Evolutionary conservation across 1,139 yeast species (phyloP), one percentile per base, ranked within the genome.

Genomic region (Zygosaccharomyces sapae): DNA sequence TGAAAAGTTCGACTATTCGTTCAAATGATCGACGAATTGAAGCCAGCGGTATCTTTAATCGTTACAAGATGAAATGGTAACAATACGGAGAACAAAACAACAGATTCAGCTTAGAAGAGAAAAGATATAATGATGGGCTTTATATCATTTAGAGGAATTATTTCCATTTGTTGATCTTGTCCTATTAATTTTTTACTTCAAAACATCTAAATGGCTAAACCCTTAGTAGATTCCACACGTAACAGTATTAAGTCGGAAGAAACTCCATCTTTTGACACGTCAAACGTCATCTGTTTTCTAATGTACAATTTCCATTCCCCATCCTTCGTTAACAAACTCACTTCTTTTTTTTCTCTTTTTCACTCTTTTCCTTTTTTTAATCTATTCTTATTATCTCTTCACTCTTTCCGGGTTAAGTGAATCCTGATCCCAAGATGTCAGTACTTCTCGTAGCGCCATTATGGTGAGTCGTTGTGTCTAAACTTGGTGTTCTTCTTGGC

Each of bases 401-500:
- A 3, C 34, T 12, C 16, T 6, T 6, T 22, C 7, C 7, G 8
- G 19, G 19, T 44, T 45, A 41, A 34, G 40, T 39, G 24, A 31
- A 44, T 20, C 42, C 39, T 7, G 46, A 40, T 33, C 46, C 44
- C 22, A 49, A 25, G 12, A 49, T 49, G 39, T 49, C 50, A 18
- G 48, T 44, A 7, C 43, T 40, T 25, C 44, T 42, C 5, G 52
- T 47, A 5, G 43, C 48, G 30, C 31, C 43, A 9, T 46, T 41
- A 24, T 41, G 39, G 29, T 44, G 33, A 6, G 36, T 44, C 44
- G 46, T 44, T 27, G 44, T 46, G 33, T 49, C 52, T 7, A 49
- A 35, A 34, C 52, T 49, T 10, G 46, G 34, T 33, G 46, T 46
- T 33, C 50, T 49, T 16, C 33, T 43, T 29, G 50, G 48, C 46